Conservation (phyloP, 2,329 filamentous ascomycete genomes). For the Blastomyces silverae region DNA sequence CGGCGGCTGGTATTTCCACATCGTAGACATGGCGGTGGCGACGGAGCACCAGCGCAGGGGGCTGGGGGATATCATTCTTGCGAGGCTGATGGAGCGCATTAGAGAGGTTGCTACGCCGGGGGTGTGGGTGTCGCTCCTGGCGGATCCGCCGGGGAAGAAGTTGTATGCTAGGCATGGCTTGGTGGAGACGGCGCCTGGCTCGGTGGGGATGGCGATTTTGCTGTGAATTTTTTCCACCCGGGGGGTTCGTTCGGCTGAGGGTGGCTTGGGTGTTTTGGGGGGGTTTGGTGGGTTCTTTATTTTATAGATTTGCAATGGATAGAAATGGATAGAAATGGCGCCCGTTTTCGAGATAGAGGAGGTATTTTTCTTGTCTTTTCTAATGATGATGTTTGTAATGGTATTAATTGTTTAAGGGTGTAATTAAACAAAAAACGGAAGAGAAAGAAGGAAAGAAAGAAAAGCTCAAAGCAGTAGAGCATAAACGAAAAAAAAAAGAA, state of each 20-base stretch:
- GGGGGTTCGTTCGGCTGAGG: not conserved
- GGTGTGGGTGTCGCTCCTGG: slow-evolving; percentile 44
- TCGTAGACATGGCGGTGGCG: slow-evolving; percentile 48
- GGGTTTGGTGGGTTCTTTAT: not conserved
- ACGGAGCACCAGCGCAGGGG: slow-evolving; percentile 46
- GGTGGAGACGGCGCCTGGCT: slow-evolving; percentile 33
- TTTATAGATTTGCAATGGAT: too few species aligned
- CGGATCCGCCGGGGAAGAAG: slow-evolving; percentile 41
- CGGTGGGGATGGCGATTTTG: slow-evolving; percentile 36
- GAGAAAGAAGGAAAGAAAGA: not conserved
- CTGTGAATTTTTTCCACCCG: slow-evolving; percentile 24
- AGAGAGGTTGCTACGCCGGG: slow-evolving; percentile 36
- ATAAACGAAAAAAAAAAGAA: not conserved
- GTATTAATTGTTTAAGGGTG: not conserved
- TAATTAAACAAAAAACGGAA: slow-evolving; percentile 6
- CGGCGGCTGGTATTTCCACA: slow-evolving; percentile 47
- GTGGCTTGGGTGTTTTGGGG: not conserved
- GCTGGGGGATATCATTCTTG: slow-evolving; percentile 43
- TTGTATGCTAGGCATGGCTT: slow-evolving; percentile 47
- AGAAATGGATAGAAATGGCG: not conserved
- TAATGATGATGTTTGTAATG: slow-evolving; percentile 3
- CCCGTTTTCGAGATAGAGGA: not conserved
- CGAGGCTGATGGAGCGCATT: slow-evolving; percentile 40
- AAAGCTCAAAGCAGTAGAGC: not conserved
- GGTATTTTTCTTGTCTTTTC: not conserved